Evolutionary conservation across 2,329 filamentous ascomycete genomes (phyloP).

Genomic region (Fulvia fulva): DNA sequence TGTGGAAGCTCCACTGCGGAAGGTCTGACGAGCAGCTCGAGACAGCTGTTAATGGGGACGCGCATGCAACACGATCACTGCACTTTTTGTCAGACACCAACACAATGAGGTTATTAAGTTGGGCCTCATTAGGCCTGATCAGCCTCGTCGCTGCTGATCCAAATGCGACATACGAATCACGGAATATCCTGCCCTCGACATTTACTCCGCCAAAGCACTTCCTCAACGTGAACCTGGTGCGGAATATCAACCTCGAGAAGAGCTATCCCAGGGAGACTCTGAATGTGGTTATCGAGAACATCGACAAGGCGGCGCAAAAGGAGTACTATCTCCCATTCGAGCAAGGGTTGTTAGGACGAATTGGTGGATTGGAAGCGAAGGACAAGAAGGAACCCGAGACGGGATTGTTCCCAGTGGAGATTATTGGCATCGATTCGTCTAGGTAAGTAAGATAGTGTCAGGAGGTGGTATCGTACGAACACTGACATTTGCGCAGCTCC

Average conservation of each 20-base stretch:
- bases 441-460: conserved; percentile 47
- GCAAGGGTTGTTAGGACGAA: conserved; percentile 64
- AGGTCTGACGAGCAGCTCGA: background rate
- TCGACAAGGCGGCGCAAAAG: conserved; percentile 70
- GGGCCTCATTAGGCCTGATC: conserved; percentile 46
- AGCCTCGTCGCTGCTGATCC: conserved; percentile 55
- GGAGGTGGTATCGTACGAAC: background rate
- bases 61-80: background rate
- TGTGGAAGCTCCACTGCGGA: background rate
- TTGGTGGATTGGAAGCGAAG: conserved; percentile 86
- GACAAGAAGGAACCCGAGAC: conserved; percentile 77
- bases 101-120: conserved; percentile 30
- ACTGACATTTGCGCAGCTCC: conserved; percentile 27
- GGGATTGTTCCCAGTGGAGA: conserved; percentile 63
- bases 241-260: conserved; percentile 89
- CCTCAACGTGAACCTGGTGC: conserved; percentile 87
- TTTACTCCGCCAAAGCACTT: conserved; percentile 89
- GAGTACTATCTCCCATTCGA: conserved; percentile 92
- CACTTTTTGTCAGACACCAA: conserved; percentile 9
- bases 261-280: conserved; percentile 83
- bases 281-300: conserved; percentile 92
- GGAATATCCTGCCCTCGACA: conserved; percentile 44
- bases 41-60: background rate
- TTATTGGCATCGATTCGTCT: conserved; percentile 55
- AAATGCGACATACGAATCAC: conserved; percentile 53